Base-by-base conservation (phyloP, 2,329 filamentous ascomycete genomes). In the Claviceps arundinis region DNA sequence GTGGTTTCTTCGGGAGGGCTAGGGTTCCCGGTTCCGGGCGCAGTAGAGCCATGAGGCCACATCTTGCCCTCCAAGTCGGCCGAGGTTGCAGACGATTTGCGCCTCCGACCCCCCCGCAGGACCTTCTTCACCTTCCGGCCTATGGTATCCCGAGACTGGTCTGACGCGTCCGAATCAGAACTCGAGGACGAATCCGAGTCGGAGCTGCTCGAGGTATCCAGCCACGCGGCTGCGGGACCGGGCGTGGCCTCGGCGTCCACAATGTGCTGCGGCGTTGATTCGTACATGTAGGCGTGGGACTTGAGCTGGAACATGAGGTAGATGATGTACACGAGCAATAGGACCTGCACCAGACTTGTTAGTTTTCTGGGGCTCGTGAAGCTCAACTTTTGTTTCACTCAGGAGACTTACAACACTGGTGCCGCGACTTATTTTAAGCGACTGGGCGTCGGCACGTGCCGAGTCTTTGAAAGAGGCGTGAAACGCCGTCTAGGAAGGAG, bases 281-380 rank as follows among this genome's bases (percentile, higher is more conserved):
- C 86, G 60, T 95, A 95, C 73, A 95, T 82, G 69, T 94, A 95
- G 8, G 87, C 79, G 64, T 95, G 89, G 1, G 89, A 93, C 68
- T 94, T 94, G 55, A 95, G 79, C 70, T 95, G 89, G 68, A 95
- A 95, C 19, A 95, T 64, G 37, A 95, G 78, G 63, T 95, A 95
- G 17, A 95, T 71, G 46, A 82, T 70, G 64, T 95, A 95, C 11
- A 95, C 84, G 37, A 95, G 64, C 2, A 95, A 75, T 8, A 95
- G 72, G 50, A 94, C 75, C 81, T 84, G 47, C 3, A 19, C 19
- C 13, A 42, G 17, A 42, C 16, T 4, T 30, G 45, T 50, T 24
- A 52, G 51, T 24, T 22, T 16, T 42, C 16, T 6, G 1, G 14
- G 24, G 24, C 24, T 24, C 5, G 5, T 24, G 24, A 6, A 17